A percentile compares a stretch with the other conserved stretches of the same genome.
phyloP scores from a whole-genome alignment of 345 rosid species.

The Carallia brachiata region DNA sequence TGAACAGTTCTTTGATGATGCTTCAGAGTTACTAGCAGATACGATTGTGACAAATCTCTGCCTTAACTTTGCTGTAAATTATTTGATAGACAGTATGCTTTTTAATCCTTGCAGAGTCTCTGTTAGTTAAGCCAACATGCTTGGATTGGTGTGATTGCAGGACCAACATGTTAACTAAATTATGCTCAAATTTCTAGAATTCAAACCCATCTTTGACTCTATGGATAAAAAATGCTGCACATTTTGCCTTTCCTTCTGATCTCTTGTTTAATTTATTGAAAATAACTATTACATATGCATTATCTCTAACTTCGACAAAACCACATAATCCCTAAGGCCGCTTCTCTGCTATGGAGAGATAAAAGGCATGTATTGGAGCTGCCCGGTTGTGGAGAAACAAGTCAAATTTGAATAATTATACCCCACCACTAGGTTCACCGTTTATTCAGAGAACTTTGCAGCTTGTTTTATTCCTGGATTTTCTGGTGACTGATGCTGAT shows the following conservation, averaged over 20 bases:
- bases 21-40: background rate
- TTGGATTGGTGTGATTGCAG: background rate
- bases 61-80: background rate
- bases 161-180: background rate
- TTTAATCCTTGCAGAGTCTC: no score
- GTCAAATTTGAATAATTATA: constrained; percentile 21
- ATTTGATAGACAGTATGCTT: no score
- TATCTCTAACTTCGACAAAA: constrained; percentile 39
- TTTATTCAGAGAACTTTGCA: background rate
- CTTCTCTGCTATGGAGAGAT: constrained; percentile 27
- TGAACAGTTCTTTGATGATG: background rate
- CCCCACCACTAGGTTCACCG: constrained; percentile 1
- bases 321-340: constrained; percentile 28
- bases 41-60: background rate
- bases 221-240: background rate
- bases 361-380: constrained; percentile 21
- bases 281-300: constrained; percentile 13
- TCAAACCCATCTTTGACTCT: background rate
- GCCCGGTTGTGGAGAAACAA: constrained; percentile 24
- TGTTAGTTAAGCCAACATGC: no score
- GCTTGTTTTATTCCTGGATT: constrained; percentile 5
- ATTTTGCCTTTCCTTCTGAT: background rate
- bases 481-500: constrained; percentile 19
- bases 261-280: constrained; percentile 8
- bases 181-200: background rate